Conservation (phyloP, 192 early-diverging fungal genomes). For the Gonapodya sp. region DNA sequence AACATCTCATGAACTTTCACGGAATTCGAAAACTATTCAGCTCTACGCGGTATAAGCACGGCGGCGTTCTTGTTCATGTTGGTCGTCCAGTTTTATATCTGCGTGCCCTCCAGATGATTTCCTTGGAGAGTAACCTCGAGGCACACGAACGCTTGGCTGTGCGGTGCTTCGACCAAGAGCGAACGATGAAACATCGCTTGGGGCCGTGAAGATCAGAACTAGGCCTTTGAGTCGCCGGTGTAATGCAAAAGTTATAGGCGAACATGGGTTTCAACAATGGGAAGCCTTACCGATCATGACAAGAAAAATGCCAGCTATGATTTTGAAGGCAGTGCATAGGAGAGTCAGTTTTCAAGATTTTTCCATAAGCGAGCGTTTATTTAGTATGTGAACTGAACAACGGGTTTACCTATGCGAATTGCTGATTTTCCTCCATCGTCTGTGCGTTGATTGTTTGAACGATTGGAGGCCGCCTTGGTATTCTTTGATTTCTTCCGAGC, state of each 20-base stretch:
- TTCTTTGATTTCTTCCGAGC: too few species aligned
- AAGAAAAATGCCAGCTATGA: neutral
- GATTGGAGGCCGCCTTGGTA: too few species aligned
- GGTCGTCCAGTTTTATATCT: neutral
- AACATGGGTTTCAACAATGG: too few species aligned
- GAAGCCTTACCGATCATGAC: neutral
- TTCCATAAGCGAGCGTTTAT: too few species aligned
- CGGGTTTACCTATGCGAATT: neutral
- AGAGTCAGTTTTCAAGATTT: too few species aligned
- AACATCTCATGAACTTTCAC: neutral
- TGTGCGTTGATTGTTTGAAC: neutral
- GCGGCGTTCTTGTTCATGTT: neutral
- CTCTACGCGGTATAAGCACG: neutral
- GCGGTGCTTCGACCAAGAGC: neutral
- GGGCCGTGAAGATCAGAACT: neutral
- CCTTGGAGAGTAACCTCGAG: neutral
- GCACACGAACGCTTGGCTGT: neutral
- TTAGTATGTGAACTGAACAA: neutral
- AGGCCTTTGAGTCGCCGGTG: neutral
- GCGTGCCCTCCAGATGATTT: too few species aligned
- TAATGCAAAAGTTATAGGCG: too few species aligned
- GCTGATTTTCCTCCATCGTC: neutral
- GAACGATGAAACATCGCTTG: neutral
- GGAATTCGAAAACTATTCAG: neutral
- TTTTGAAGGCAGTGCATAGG: neutral